Conservation (phyloP, 2,329 filamentous ascomycete genomes). For the Trichoderma sp. region DNA sequence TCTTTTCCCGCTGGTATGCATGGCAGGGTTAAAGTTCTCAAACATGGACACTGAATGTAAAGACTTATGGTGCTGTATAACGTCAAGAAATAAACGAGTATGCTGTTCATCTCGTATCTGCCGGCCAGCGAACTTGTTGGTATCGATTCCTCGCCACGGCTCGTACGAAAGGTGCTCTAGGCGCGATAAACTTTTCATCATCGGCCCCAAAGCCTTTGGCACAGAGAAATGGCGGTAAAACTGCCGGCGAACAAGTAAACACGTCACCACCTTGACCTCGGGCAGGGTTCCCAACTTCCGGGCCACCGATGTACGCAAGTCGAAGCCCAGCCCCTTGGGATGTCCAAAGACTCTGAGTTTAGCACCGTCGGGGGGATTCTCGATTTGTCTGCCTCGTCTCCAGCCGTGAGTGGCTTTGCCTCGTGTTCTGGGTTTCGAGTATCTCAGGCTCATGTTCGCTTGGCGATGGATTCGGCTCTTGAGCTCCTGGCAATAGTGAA, state of each 20-base stretch:
- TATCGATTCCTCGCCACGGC: not conserved
- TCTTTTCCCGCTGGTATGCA: not conserved
- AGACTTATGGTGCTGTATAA: not conserved
- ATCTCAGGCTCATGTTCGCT: rapidly evolving
- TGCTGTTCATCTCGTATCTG: not conserved
- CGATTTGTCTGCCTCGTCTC: not conserved
- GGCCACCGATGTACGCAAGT: not conserved
- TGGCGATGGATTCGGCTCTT: not conserved
- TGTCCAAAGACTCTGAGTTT: not conserved
- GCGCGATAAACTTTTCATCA: not conserved
- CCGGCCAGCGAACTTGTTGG: not conserved
- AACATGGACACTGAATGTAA: not conserved
- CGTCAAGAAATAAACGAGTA: not conserved
- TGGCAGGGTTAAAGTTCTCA: not conserved
- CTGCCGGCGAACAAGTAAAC: not conserved
- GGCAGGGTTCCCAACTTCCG: not conserved
- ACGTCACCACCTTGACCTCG: not conserved
- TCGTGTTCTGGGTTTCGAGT: not conserved
- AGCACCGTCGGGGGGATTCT: not conserved
- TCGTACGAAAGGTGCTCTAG: not conserved
- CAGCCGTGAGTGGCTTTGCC: not conserved
- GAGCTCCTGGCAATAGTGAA: not conserved
- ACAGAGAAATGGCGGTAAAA: not conserved
- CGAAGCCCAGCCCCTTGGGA: not conserved
- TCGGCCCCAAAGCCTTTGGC: not conserved